These are phyloP conservation scores for Aspergillus fumigatiaffinis DNA, from an alignment of 2,329 filamentous ascomycete species.

Conservation along the genomic window DNA sequence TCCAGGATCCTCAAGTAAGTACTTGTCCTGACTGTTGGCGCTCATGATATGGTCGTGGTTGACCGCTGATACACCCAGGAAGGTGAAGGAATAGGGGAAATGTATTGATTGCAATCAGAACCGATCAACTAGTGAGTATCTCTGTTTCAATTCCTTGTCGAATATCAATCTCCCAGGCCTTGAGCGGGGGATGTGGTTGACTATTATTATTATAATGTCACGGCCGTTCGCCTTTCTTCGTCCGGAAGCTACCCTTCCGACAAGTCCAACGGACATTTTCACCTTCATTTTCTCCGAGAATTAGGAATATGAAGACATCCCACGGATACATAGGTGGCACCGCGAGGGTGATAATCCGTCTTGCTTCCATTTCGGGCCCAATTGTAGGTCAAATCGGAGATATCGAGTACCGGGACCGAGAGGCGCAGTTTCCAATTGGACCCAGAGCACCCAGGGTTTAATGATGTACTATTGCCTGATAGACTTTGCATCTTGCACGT, in stretches of 20 bases:
- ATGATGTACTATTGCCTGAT: not conserved
- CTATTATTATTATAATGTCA: not conserved
- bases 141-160: not conserved
- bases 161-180: not conserved
- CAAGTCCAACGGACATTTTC: not conserved
- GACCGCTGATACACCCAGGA: not conserved
- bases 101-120: not conserved
- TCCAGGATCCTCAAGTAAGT: not conserved
- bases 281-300: not conserved
- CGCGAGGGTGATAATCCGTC: not conserved
- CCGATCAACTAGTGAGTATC: not conserved
- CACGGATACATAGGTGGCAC: not conserved
- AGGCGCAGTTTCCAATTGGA: not conserved
- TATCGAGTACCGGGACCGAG: not conserved
- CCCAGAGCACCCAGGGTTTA: not conserved
- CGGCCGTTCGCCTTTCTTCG: not conserved
- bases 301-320: not conserved
- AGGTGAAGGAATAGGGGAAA: not conserved
- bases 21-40: not conserved
- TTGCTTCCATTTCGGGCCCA: not conserved
- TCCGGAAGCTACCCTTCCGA: not conserved
- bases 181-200: not conserved
- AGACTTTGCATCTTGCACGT: not conserved
- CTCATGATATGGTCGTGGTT: not conserved
- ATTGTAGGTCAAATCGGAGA: not conserved